These are phyloP conservation scores for Cystofilobasidium capitatum DNA, from an alignment of 768 basidiomycete species.

Conservation along the genomic window DNA sequence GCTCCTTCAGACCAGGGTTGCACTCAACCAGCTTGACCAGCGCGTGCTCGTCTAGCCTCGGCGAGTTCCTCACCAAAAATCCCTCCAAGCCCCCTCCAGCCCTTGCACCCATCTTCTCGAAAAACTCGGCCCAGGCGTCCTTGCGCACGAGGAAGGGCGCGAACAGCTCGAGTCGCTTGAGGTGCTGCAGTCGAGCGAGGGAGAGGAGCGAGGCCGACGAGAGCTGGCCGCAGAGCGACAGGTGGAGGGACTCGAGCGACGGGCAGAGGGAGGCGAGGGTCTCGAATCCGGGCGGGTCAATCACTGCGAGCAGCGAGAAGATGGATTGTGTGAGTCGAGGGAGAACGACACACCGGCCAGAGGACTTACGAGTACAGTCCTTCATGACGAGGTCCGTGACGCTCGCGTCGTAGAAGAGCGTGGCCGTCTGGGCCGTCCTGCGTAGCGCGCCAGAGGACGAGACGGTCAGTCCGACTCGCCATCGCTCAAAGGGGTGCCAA, in stretches of 20 bases:
- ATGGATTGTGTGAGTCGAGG: no score
- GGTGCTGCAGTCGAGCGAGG: conserved; percentile 56
- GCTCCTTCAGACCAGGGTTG: conserved; percentile 54
- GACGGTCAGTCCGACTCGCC: neutral
- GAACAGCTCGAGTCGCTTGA: conserved; percentile 66
- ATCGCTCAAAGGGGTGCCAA: no score
- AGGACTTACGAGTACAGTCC: conserved; percentile 75
- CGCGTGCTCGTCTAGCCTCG: conserved; percentile 16
- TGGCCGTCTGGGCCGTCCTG: conserved; percentile 71
- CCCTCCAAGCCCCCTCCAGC: conserved; percentile 48
- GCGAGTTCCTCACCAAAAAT: conserved; percentile 55
- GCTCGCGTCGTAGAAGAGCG: conserved; percentile 68
- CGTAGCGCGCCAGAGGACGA: no score
- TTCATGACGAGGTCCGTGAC: conserved; percentile 64
- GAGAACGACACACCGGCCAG: neutral
- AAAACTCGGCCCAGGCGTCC: conserved; percentile 64
- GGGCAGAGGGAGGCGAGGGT: conserved; percentile 74
- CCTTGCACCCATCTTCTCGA: conserved; percentile 49
- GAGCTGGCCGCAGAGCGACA: conserved; percentile 80
- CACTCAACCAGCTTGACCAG: conserved; percentile 39
- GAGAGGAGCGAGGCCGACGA: conserved; percentile 41
- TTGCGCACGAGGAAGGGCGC: conserved; percentile 77
- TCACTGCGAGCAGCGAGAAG: conserved; percentile 44
- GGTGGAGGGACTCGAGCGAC: conserved; percentile 63
- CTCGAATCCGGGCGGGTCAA: conserved; percentile 56